These are phyloP conservation scores for Glonium stellatum DNA, from an alignment of 495 filamentous ascomycete species.

Conservation along the genomic window DNA sequence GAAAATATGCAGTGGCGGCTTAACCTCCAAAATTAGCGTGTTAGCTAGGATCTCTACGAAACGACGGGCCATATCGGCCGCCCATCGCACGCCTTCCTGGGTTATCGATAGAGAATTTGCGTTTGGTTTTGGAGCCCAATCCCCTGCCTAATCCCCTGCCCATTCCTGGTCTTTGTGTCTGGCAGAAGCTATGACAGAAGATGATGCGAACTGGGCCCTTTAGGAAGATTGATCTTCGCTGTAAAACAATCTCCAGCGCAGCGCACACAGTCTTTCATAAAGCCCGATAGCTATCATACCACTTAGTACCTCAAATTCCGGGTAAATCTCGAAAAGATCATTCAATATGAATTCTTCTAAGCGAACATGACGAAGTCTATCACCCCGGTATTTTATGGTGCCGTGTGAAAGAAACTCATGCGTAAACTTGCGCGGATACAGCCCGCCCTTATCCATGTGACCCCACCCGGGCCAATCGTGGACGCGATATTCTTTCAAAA, in stretches of 20 bases:
- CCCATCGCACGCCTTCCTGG: neutral
- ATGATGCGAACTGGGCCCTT: too few relatives aligned
- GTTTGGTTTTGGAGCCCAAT: neutral
- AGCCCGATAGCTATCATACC: neutral
- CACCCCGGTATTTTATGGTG: neutral
- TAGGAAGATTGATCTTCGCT: too few relatives aligned
- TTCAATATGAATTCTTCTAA: neutral
- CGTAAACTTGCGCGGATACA: neutral
- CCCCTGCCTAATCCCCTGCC: neutral
- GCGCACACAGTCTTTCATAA: neutral
- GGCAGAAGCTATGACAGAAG: too few relatives aligned
- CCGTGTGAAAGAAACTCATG: neutral
- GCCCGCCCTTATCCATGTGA: neutral
- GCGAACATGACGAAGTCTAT: neutral
- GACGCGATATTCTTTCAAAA: neutral
- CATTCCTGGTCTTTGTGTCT: neutral
- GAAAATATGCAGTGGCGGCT: neutral
- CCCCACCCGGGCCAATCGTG: neutral
- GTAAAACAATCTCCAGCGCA: neutral
- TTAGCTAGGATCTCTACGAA: too few relatives aligned
- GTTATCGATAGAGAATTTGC: neutral
- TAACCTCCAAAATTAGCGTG: too few relatives aligned
- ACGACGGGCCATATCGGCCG: neutral
- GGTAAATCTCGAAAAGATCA: neutral
- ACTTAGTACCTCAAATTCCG: neutral